Base-by-base conservation (phyloP, 129 eudicot species). In the Escallonia herrerae region DNA sequence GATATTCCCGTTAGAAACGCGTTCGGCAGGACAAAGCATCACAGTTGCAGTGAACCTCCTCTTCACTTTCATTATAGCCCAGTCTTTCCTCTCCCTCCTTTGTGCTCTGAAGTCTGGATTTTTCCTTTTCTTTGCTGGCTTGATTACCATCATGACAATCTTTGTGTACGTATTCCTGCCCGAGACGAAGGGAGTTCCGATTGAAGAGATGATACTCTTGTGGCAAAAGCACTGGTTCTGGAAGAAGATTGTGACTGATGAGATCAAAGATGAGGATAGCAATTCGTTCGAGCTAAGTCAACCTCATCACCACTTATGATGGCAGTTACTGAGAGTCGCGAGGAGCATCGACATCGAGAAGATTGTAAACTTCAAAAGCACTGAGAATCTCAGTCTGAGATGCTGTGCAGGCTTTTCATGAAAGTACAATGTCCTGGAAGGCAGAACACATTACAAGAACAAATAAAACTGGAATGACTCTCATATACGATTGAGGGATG, bases 1-100 rank as follows among this genome's bases (percentile, higher is more conserved):
- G 74, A 88, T 93, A 65, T 88, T 91, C 82, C 89, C 98, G 6
- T 50, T 93, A 70, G 98, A 93, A 59, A 88, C 83, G 1, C 75
- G 98, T 15, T 93, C 98, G 14, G 96, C 98, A 8, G 98, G 96
- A 33, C 98, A 93, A 79, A 85, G 98, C 84, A 88, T 93, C 15
- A 93, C 95, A 1, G 98, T 93, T 15, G 95, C 96, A 1, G 89
- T 85, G n/a, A 93, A 93, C 71, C 82, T 93, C 3, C 71, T 93
- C 85, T 88, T 88, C 87, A 93, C 96, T 1, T 93, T 93, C 60
- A 50, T 83, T 54, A 88, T 93, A 63, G 98, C 85, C 9, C 98
- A 93, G 62, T 65, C 79, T 42, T 93, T 93, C 77, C 87, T 86
- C 6, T 81, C 90, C 64, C 95, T 93, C 65, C 89, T 93, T 2